Evolutionary conservation across 2,329 filamentous ascomycete genomes (phyloP).

Genomic region (Neocucurbitaria cava): DNA sequence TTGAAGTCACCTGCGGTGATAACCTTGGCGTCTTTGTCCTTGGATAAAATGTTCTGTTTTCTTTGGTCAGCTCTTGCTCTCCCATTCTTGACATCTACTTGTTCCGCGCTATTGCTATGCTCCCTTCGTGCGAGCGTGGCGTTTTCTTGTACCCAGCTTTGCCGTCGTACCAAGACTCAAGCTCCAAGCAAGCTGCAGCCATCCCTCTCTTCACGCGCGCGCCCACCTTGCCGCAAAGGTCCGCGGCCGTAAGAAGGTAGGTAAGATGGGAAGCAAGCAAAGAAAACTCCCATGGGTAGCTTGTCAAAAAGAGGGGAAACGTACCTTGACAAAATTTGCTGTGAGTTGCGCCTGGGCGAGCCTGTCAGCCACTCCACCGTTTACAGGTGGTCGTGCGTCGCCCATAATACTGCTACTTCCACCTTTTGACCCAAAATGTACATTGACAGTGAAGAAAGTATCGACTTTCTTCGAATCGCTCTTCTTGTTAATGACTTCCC

Average conservation of each 20-base stretch:
- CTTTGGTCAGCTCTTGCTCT: conserved; percentile 30
- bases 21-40: conserved; percentile 64
- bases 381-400: conserved; percentile 70
- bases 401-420: conserved; percentile 70
- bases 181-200: conserved; percentile 19
- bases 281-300: too few relatives aligned
- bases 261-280: too few relatives aligned
- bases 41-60: conserved; percentile 57
- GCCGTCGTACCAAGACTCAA: conserved; percentile 1
- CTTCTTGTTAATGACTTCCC: conserved; percentile 64
- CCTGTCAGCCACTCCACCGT: conserved; percentile 67
- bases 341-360: conserved; percentile 65
- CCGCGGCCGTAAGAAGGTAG: not conserved
- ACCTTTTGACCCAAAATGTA: conserved; percentile 72
- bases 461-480: conserved; percentile 43
- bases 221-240: not conserved
- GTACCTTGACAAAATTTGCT: conserved; percentile 51
- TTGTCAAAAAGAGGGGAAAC: conserved; percentile 8
- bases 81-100: not conserved
- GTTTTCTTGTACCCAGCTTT: conserved; percentile 14
- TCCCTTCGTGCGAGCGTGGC: conserved; percentile 25
- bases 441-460: conserved; percentile 73
- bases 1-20: conserved; percentile 74
- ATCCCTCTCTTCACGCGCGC: conserved; percentile 17
- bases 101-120: not conserved